phyloP scores from a whole-genome alignment of 352 stramenopile genomes.

The Peronosclerospora sorghi region DNA sequence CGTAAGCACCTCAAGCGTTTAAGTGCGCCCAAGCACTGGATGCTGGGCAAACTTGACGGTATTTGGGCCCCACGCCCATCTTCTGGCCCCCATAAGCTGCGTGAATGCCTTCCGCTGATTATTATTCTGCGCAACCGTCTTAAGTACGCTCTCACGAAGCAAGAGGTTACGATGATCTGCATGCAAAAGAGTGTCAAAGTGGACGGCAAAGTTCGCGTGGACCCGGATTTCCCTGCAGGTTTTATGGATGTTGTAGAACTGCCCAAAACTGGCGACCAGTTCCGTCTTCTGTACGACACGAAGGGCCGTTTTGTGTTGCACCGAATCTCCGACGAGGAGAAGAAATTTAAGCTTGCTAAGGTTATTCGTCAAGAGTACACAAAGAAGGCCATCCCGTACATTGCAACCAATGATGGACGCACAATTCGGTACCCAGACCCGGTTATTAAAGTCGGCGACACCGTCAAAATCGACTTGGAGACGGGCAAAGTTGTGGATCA shows the following conservation, averaged over 20 bases:
- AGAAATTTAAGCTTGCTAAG: constrained; percentile 98
- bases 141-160: constrained; percentile 98
- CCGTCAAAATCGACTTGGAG: constrained; percentile 97
- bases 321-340: constrained; percentile 93
- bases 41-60: constrained; percentile 85
- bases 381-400: constrained; percentile 95
- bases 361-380: constrained; percentile 93
- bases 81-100: constrained; percentile 96
- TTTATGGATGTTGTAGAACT: constrained; percentile 99
- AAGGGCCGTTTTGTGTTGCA: constrained; percentile 99
- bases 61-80: constrained; percentile 91
- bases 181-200: constrained; percentile 99
- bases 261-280: constrained; percentile 93
- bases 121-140: constrained; percentile 98
- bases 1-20: constrained; percentile 85
- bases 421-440: constrained; percentile 99
- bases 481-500: constrained; percentile 96
- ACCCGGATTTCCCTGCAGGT: constrained; percentile 96
- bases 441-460: constrained; percentile 98
- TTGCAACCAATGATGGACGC: constrained; percentile 97
- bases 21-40: constrained; percentile 82
- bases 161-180: constrained; percentile 98
- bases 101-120: constrained; percentile 95
- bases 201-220: constrained; percentile 93
- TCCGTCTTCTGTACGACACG: constrained; percentile 97